A percentile compares a stretch with the other conserved stretches of the same genome.
These are phyloP conservation scores for Pseudogymnoascus sp. DNA, from an alignment of 2,329 filamentous ascomycete genomes.

Conservation along the genomic window DNA sequence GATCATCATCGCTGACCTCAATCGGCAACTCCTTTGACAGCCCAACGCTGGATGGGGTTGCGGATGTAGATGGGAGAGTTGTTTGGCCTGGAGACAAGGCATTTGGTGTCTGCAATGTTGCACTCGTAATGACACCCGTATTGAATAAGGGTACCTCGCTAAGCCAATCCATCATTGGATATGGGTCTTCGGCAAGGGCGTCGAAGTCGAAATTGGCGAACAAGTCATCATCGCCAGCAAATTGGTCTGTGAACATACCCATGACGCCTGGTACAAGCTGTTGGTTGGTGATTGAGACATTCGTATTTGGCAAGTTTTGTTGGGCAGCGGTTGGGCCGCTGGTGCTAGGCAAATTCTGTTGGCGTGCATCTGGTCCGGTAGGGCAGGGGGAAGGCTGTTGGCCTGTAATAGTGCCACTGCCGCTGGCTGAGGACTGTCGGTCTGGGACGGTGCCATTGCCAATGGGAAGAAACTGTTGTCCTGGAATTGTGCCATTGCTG, in stretches of 20 bases:
- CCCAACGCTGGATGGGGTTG: not conserved
- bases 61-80: not conserved
- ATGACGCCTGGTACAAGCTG: not conserved
- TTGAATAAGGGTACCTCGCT: not conserved
- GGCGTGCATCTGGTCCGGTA: not conserved
- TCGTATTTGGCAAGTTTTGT: not conserved
- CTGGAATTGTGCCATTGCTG: not conserved
- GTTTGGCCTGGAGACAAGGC: not conserved
- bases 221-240: not conserved
- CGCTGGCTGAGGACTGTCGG: not conserved
- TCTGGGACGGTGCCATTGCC: not conserved
- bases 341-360: not conserved
- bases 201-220: not conserved
- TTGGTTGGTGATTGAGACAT: not conserved
- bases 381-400: not conserved
- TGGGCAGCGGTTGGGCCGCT: not conserved
- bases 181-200: not conserved
- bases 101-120: not conserved
- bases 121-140: not conserved
- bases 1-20: not conserved
- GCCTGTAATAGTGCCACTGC: not conserved
- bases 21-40: not conserved
- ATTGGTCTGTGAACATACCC: not conserved
- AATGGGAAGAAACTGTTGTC: not conserved
- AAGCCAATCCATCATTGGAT: not conserved